Evolutionary conservation across 2,329 filamentous ascomycete species (phyloP), one percentile per base, ranked within the genome.

Genomic region (Claviceps fusiformis): DNA sequence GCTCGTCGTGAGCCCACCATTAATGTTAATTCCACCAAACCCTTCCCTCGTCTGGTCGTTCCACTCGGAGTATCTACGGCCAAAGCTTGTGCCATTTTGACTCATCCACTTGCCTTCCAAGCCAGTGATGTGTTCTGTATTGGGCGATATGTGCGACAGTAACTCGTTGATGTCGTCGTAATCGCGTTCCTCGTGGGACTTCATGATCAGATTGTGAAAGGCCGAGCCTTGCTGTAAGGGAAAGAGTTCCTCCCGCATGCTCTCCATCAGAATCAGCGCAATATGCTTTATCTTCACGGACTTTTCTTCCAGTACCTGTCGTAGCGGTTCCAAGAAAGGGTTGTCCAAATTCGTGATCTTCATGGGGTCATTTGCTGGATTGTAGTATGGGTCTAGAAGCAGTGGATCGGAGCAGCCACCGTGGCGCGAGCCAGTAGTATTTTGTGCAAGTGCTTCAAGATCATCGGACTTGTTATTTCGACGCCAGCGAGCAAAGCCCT

Each of bases 231-330:
- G 48, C 71, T 71, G 45, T 15, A 75, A 61, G 0, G 73, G 73
- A 29, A 74, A 75, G 2, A 75, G 65, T 50, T 75, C 73, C 6
- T 69, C 68, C n/a, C 73, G 67, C 1, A 71, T 73, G 46, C 72
- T 74, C 55, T 75, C 73, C 5, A 75, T 63, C 43, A 73, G 65
- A 1, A 75, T 57, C 19, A 74, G 56, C 3, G 74, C 59, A 4
- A 75, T 62, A 52, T 75, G 73, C 55, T 70, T 70, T 53, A 75
- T 69, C 3, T 55, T 56, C n/a, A 71, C 63, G 9, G 67, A 66
- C 8, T 70, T 61, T 0, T 64, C 61, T 11, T 61, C 19, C 5
- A 70, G 48, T 24, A 60, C 61, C 2, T 57, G 58, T 0, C 59
- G 61, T 6, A 70, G 58, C 3, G 61, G 59, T 11, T 63, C 51